These are phyloP conservation scores for Trapa incisa DNA, from an alignment of 345 rosid species.

Conservation along the genomic window DNA sequence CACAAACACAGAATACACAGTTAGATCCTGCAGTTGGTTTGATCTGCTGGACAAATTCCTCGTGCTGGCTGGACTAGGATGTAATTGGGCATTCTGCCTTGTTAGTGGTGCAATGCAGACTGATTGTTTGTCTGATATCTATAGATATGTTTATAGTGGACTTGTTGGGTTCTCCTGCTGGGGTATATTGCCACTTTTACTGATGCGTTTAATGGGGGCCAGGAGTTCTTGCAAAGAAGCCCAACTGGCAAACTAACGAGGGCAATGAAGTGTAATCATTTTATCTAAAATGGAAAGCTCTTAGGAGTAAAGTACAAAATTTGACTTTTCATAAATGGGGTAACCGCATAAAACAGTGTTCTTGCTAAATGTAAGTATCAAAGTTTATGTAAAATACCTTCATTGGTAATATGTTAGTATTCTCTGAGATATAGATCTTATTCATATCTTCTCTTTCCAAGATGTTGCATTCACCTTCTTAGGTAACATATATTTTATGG, in stretches of 20 bases:
- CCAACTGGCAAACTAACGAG: not conserved
- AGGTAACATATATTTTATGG: slow-evolving; percentile 8
- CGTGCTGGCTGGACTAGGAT: too few relatives aligned
- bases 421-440: not conserved
- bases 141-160: not conserved
- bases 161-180: not conserved
- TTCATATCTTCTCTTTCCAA: not conserved
- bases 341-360: not conserved
- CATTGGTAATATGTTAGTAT: not conserved
- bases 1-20: not conserved
- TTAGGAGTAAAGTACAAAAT: not conserved
- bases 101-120: not conserved
- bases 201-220: not conserved
- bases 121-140: not conserved
- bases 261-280: not conserved
- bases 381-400: not conserved
- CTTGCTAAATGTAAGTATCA: not conserved
- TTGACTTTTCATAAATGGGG: not conserved
- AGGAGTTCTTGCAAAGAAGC: not conserved
- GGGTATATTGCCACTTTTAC: not conserved
- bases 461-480: not conserved
- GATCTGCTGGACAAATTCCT: not conserved
- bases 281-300: not conserved
- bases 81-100: not conserved
- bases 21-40: not conserved